Conservation (phyloP, 2,329 filamentous ascomycete genomes). For the Exophiala mesophila region DNA sequence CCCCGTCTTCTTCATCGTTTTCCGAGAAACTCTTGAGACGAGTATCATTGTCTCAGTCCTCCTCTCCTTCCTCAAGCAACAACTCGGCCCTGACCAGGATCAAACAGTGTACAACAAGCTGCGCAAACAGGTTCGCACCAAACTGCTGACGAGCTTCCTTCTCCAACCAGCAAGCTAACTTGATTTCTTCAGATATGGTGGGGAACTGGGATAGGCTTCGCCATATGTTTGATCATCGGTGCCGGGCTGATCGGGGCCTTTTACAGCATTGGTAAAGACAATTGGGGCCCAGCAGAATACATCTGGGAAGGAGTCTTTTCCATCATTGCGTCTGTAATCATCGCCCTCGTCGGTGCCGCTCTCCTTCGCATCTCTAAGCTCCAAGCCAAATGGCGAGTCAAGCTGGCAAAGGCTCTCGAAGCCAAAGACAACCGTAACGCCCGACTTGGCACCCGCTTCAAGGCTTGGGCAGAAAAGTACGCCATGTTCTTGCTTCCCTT, state of each 20-base stretch:
- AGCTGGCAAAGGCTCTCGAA: conserved; percentile 68
- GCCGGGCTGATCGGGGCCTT: conserved; percentile 67
- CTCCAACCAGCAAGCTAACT: too few relatives aligned
- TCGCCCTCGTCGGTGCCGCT: conserved; percentile 73
- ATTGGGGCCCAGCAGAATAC: conserved; percentile 64
- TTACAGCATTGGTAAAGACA: conserved; percentile 63
- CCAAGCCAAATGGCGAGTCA: conserved; percentile 81
- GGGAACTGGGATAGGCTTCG: conserved; percentile 58
- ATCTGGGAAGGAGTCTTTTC: conserved; percentile 78
- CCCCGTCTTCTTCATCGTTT: conserved; percentile 85
- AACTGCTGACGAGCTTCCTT: too few relatives aligned
- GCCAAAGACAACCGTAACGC: conserved; percentile 43
- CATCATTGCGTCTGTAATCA: conserved; percentile 71
- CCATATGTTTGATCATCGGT: conserved; percentile 62
- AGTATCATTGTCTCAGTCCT: conserved; percentile 84
- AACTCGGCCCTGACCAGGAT: conserved; percentile 62
- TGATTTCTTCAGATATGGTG: conserved; percentile 59
- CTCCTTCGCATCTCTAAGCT: conserved; percentile 77
- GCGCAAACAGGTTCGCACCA: conserved; percentile 47
- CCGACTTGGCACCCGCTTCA: conserved; percentile 46
- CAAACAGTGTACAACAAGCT: conserved; percentile 61
- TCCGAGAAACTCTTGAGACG: conserved; percentile 78
- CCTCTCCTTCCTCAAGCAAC: conserved; percentile 78
- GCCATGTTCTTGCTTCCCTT: conserved; percentile 83
- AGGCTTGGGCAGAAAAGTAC: conserved; percentile 68